Conservation (phyloP, 495 filamentous ascomycete genomes). For the Rhypophila decipiens region DNA sequence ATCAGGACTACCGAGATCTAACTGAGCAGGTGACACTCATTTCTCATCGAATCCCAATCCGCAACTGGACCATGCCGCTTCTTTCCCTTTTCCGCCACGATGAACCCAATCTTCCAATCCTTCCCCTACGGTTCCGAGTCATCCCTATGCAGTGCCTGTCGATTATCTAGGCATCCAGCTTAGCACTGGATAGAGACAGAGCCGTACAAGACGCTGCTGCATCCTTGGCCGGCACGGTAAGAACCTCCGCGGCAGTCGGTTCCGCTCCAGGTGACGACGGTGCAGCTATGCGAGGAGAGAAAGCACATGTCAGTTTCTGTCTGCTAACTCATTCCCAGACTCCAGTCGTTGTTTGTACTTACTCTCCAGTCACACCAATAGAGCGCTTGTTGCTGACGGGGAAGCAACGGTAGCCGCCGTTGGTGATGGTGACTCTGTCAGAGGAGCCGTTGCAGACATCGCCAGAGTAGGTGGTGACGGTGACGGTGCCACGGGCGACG, state of each 20-base stretch:
- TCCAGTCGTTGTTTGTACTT: too few species aligned
- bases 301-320: too few species aligned
- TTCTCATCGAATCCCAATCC: too few species aligned
- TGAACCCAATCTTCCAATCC: too few species aligned
- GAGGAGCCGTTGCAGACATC: conserved; percentile 2
- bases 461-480: conserved; percentile 5
- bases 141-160: too few species aligned
- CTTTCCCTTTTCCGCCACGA: too few species aligned
- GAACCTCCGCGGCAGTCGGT: not conserved
- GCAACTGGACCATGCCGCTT: too few species aligned
- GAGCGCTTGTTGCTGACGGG: conserved; percentile 4
- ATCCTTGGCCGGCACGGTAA: not conserved
- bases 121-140: too few species aligned
- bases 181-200: conserved; percentile 9
- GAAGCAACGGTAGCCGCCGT: conserved; percentile 5
- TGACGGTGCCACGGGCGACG: conserved; percentile 1
- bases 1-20: too few species aligned
- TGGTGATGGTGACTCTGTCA: not conserved
- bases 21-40: too few species aligned
- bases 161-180: not conserved
- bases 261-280: conserved; percentile 4
- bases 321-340: too few species aligned
- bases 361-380: not conserved
- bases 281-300: conserved; percentile 1
- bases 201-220: conserved; percentile 4